Conservation (phyloP, 805 yeast genomes). For the Alloascoidea africana region DNA sequence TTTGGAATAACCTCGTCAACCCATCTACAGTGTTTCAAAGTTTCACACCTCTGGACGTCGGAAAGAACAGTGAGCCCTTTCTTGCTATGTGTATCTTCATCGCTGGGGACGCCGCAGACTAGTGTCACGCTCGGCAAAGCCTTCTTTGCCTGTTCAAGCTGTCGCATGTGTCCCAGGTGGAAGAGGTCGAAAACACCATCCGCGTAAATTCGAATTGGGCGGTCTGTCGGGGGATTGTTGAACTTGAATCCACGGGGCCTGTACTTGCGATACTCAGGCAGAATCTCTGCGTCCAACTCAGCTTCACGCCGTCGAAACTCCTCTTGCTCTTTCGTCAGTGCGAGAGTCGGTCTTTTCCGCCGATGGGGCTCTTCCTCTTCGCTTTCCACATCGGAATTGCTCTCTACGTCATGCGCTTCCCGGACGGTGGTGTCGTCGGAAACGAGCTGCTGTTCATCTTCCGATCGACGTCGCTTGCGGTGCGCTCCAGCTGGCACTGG, state of each 20-base stretch:
- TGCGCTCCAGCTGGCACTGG: too few species aligned
- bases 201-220: slow-evolving; percentile 68
- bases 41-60: slow-evolving; percentile 63
- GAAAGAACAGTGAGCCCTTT: slow-evolving; percentile 71
- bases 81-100: slow-evolving; percentile 62
- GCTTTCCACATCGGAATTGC: neutral
- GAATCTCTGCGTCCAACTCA: slow-evolving; percentile 39
- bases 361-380: neutral
- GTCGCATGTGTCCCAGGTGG: slow-evolving; percentile 83
- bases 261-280: slow-evolving; percentile 47
- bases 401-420: too few species aligned
- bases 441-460: too few species aligned
- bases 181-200: slow-evolving; percentile 81
- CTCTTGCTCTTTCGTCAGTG: neutral
- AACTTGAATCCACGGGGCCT: slow-evolving; percentile 58
- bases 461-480: too few species aligned
- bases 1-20: slow-evolving; percentile 73
- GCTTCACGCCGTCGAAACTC: slow-evolving; percentile 26
- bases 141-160: slow-evolving; percentile 72
- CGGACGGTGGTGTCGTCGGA: too few species aligned
- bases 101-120: slow-evolving; percentile 72
- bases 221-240: slow-evolving; percentile 53
- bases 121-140: slow-evolving; percentile 55
- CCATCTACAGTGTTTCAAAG: slow-evolving; percentile 70
- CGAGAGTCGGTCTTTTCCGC: neutral